A percentile compares a stretch with the other conserved stretches of the same genome.
Evolutionary conservation across 805 yeast species (phyloP).

Genomic region (Maudiozyma barnettii): DNA sequence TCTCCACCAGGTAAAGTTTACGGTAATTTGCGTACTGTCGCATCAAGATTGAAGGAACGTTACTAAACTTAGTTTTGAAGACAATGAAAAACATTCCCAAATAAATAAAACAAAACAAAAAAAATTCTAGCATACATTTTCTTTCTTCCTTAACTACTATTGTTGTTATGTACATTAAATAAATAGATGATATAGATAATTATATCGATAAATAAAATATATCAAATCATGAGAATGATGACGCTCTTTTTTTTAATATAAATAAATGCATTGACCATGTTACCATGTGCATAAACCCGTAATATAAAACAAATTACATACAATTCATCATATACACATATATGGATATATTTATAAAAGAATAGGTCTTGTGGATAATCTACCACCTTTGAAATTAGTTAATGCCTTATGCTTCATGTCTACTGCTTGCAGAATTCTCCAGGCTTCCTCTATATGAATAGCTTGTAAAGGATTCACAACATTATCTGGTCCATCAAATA

Average conservation of each 20-base stretch:
- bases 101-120: no score
- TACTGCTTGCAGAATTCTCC: slow-evolving; percentile 62
- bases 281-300: no score
- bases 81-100: no score
- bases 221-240: not conserved
- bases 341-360: slow-evolving; percentile 18
- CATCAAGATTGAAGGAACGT: slow-evolving; percentile 94
- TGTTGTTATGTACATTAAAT: not conserved
- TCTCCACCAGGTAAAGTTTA: slow-evolving; percentile 98
- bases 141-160: not conserved
- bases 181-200: not conserved
- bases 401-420: slow-evolving; percentile 52
- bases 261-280: no score
- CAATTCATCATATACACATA: no score
- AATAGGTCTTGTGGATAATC: slow-evolving; percentile 28
- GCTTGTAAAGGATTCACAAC: slow-evolving; percentile 69
- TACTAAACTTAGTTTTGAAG: slow-evolving; percentile 38
- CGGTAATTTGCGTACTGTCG: slow-evolving; percentile 93
- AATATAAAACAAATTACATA: no score
- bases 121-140: no score
- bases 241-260: no score
- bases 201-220: not conserved
- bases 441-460: slow-evolving; percentile 79
- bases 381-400: slow-evolving; percentile 54
- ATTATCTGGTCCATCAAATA: slow-evolving; percentile 86